phyloP scores from a whole-genome alignment of 169 alveolate species.

The Plasmodium falciparum region DNA sequence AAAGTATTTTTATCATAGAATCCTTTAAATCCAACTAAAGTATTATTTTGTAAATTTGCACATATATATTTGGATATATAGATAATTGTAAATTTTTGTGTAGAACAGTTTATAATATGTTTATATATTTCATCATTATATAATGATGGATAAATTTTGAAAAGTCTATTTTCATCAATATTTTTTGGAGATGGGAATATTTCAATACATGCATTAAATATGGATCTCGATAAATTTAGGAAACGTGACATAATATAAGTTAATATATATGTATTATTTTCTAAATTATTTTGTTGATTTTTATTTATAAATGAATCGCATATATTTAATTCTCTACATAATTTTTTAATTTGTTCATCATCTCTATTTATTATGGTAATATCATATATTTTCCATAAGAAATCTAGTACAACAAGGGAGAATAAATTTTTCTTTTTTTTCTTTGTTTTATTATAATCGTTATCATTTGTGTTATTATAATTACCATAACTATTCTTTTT shows the following conservation, averaged over 20 bases:
- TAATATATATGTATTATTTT: conserved; percentile 42
- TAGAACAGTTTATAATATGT: conserved; percentile 35
- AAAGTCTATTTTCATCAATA: conserved; percentile 44
- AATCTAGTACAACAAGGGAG: conserved; percentile 64
- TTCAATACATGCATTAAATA: conserved; percentile 63
- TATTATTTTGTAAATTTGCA: conserved; percentile 75
- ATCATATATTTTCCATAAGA: conserved; percentile 68
- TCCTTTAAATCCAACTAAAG: conserved; percentile 64
- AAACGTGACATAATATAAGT: conserved; percentile 42
- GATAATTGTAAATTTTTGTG: conserved; percentile 32
- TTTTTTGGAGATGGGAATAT: conserved; percentile 68
- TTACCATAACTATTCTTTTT: no score
- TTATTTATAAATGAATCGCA: conserved; percentile 27
- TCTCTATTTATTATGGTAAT: conserved; percentile 68
- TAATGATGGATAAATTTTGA: conserved; percentile 67
- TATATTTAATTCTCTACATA: conserved; percentile 50
- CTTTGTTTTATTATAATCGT: neutral
- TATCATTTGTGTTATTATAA: neutral
- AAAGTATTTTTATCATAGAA: conserved; percentile 61
- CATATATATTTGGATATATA: conserved; percentile 73
- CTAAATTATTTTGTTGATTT: conserved; percentile 34
- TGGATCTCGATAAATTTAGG: conserved; percentile 56
- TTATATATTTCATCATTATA: conserved; percentile 50
- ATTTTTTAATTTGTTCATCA: conserved; percentile 71
- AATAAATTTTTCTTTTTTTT: conserved; percentile 76